Evolutionary conservation across 2,329 filamentous ascomycete species (phyloP).

Genomic region (Arthrobotrys sphaeroides): DNA sequence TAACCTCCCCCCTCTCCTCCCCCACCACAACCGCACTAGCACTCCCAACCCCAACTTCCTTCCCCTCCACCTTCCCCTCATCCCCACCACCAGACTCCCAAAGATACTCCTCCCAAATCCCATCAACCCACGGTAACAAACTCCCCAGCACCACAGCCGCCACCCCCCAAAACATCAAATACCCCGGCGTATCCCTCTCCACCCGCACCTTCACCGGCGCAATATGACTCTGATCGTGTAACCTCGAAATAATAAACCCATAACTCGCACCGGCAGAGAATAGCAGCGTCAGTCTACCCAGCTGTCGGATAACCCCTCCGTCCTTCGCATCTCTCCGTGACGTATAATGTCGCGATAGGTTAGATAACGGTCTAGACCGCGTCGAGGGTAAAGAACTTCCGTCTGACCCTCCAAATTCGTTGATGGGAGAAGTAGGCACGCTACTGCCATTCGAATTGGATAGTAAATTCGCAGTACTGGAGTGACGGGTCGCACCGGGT

Average conservation of each 20-base stretch:
- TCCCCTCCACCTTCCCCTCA: neutral
- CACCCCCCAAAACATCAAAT: conserved; percentile 82
- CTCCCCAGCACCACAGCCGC: conserved; percentile 81
- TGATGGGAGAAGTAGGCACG: conserved; percentile 41
- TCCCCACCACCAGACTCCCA: conserved; percentile 60
- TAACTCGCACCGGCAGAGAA: conserved; percentile 84
- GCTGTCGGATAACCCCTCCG: conserved; percentile 65
- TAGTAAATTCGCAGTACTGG: conserved; percentile 61
- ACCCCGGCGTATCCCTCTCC: conserved; percentile 66
- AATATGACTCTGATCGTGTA: conserved; percentile 76
- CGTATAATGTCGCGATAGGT: conserved; percentile 58
- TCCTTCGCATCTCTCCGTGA: conserved; percentile 54
- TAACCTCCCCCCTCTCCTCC: conserved; percentile 58
- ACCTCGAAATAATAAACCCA: conserved; percentile 79
- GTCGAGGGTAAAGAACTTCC: conserved; percentile 13
- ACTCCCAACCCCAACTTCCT: conserved; percentile 55
- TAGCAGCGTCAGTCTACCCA: conserved; percentile 71
- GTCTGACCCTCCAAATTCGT: conserved; percentile 16
- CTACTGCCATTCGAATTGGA: conserved; percentile 62
- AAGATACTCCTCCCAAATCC: conserved; percentile 72
- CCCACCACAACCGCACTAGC: conserved; percentile 57
- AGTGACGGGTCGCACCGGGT: conserved; percentile 73
- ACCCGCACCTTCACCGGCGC: conserved; percentile 71
- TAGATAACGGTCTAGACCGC: conserved; percentile 57
- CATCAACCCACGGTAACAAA: conserved; percentile 84